phyloP scores from a whole-genome alignment of 306 rosid genomes.

The Castanea crenata region DNA sequence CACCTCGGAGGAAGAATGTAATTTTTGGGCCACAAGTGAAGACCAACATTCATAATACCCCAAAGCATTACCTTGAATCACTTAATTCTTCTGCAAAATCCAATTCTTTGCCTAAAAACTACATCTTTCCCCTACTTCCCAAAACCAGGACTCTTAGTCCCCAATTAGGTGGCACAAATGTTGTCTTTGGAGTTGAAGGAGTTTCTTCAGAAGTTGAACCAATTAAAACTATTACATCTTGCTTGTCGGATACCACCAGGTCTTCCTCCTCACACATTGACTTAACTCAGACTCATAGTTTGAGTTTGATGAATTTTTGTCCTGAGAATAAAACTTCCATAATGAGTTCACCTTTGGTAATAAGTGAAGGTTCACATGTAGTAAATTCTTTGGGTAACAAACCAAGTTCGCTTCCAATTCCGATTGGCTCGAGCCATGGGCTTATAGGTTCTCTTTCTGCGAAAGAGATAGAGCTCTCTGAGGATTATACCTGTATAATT shows the following conservation, averaged over 20 bases:
- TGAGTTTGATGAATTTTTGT: constrained; percentile 27
- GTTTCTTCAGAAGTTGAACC: constrained; percentile 34
- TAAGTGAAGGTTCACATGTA: constrained; percentile 22
- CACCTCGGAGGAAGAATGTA: constrained; percentile 53
- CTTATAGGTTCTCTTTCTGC: constrained; percentile 59
- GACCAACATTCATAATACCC: constrained; percentile 34
- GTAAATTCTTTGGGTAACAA: constrained; percentile 35
- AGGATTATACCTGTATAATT: constrained; percentile 92
- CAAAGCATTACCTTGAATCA: constrained; percentile 33
- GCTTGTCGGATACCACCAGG: constrained; percentile 38
- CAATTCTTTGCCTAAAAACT: constrained; percentile 73
- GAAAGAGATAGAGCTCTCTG: constrained; percentile 81
- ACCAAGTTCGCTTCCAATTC: constrained; percentile 64
- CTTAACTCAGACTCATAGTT: constrained; percentile 26
- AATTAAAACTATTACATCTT: constrained; percentile 21
- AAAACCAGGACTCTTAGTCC: constrained; percentile 31
- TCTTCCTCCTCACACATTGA: constrained; percentile 31
- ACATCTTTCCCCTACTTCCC: constrained; percentile 44
- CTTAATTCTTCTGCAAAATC: constrained; percentile 47
- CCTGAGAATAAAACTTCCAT: constrained; percentile 24
- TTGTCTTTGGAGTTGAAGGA: constrained; percentile 30
- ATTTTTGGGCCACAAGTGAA: constrained; percentile 71
- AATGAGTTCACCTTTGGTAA: constrained; percentile 24
- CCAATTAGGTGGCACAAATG: constrained; percentile 28
- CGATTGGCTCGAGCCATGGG: constrained; percentile 46